Percentiles rank a stretch among this genome's conserved stretches.
These are phyloP conservation scores for Candida sp. DNA, from an alignment of 1,139 yeast genomes.

Conservation along the genomic window DNA sequence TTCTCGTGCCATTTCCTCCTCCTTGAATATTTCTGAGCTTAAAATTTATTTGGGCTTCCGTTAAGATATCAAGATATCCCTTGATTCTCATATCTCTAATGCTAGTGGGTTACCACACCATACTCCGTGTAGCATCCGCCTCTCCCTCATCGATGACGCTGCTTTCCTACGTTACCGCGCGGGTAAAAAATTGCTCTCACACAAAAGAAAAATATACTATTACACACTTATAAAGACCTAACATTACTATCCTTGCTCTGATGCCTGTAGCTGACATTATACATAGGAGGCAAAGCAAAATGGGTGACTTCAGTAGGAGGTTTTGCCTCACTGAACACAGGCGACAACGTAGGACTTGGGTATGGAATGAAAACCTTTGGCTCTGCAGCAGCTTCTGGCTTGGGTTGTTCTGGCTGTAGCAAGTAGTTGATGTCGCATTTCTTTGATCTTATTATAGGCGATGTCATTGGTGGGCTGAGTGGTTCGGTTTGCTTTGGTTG, in stretches of 20 bases:
- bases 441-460: conserved; percentile 14
- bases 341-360: conserved; percentile 27
- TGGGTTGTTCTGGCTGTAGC: conserved; percentile 6
- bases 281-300: conserved; percentile 20
- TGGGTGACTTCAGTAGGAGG: conserved; percentile 17
- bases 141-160: not conserved
- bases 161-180: not conserved
- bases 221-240: conserved; percentile 6
- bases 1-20: not conserved
- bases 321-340: conserved; percentile 16
- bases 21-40: not conserved
- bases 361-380: conserved; percentile 17
- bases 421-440: conserved; percentile 18
- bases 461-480: not conserved
- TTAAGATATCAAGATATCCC: too few relatives aligned
- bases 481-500: not conserved
- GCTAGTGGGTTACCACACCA: too few relatives aligned
- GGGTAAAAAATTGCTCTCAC: not conserved
- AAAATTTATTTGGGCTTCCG: too few relatives aligned
- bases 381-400: conserved; percentile 3
- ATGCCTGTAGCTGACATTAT: conserved; percentile 14
- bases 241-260: conserved; percentile 19
- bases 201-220: not conserved
- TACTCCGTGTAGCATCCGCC: not conserved
- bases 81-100: too few relatives aligned